phyloP scores from a whole-genome alignment of 1,284 basidiomycete genomes.

The Exobasidium cylindrosporum region DNA sequence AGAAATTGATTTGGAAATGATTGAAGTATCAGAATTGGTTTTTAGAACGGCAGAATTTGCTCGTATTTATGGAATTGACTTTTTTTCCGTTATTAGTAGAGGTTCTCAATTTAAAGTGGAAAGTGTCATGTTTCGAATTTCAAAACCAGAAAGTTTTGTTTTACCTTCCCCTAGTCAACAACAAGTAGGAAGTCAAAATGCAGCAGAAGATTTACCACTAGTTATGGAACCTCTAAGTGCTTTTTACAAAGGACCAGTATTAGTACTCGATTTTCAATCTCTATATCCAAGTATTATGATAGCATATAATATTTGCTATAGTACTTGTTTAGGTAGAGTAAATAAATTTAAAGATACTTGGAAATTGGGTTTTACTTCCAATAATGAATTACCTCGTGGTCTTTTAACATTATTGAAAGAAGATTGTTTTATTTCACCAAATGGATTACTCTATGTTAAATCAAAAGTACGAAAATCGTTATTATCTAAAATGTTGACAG shows the following conservation, averaged over 20 bases:
- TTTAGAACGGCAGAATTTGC: constrained; percentile 71
- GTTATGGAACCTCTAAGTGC: constrained; percentile 91
- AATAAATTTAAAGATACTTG: constrained; percentile 77
- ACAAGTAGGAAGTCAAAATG: constrained; percentile 71
- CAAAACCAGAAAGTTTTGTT: constrained; percentile 81
- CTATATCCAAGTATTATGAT: constrained; percentile 98
- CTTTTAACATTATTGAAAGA: constrained; percentile 20
- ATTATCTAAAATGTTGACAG: constrained; percentile 84
- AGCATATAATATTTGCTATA: constrained; percentile 71
- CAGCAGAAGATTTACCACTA: constrained; percentile 87
- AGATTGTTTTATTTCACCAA: constrained; percentile 60
- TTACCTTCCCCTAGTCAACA: constrained; percentile 44
- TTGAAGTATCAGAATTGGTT: constrained; percentile 47
- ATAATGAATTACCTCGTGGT: constrained; percentile 12
- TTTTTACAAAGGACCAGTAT: constrained; percentile 84
- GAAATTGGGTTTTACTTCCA: constrained; percentile 66
- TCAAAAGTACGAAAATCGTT: constrained; percentile 77
- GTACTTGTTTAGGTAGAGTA: constrained; percentile 88
- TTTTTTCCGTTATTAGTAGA: constrained; percentile 87
- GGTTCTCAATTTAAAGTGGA: constrained; percentile 98
- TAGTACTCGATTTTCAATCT: constrained; percentile 92
- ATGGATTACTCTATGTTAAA: constrained; percentile 91
- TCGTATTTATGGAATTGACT: constrained; percentile 93
- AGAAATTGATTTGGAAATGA: constrained; percentile 37
- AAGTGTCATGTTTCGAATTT: constrained; percentile 94